These are phyloP conservation scores for Rhizoclosmatium globosum DNA, from an alignment of 192 early-diverging fungal genomes.

Conservation along the genomic window DNA sequence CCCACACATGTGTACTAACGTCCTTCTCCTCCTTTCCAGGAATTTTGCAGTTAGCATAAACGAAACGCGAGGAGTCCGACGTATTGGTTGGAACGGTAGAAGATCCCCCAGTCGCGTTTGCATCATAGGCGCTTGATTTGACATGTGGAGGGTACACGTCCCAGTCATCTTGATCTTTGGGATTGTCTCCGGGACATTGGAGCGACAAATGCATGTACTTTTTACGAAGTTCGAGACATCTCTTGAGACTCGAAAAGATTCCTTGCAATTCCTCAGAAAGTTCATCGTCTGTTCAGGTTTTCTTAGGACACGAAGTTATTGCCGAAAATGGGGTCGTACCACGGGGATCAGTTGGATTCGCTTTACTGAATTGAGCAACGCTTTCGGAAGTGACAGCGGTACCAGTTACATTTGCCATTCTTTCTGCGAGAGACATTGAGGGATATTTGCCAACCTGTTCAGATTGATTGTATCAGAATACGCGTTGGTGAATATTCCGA, in stretches of 20 bases:
- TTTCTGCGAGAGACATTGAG: slow-evolving; percentile 57
- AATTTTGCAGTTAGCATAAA: slow-evolving; percentile 49
- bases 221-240: slow-evolving; percentile 80
- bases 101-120: background rate
- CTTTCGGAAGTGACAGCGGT: slow-evolving; percentile 60
- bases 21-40: slow-evolving; percentile 48
- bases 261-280: slow-evolving; percentile 68
- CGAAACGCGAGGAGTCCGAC: slow-evolving; percentile 35
- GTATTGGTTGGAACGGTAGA: slow-evolving; percentile 13
- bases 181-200: slow-evolving; percentile 84
- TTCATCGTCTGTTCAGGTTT: slow-evolving; percentile 52
- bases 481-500: background rate
- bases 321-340: background rate
- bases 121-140: slow-evolving; percentile 57
- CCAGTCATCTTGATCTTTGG: slow-evolving; percentile 81
- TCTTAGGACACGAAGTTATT: background rate
- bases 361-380: slow-evolving; percentile 49
- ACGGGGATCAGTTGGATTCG: slow-evolving; percentile 30
- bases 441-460: slow-evolving; percentile 40
- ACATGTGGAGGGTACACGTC: slow-evolving; percentile 89
- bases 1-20: slow-evolving; percentile 45
- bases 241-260: slow-evolving; percentile 68
- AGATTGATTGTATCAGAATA: background rate
- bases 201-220: slow-evolving; percentile 82
- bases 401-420: slow-evolving; percentile 59